phyloP scores from a whole-genome alignment of 1,284 basidiomycete species.

The Cerrena zonata region DNA sequence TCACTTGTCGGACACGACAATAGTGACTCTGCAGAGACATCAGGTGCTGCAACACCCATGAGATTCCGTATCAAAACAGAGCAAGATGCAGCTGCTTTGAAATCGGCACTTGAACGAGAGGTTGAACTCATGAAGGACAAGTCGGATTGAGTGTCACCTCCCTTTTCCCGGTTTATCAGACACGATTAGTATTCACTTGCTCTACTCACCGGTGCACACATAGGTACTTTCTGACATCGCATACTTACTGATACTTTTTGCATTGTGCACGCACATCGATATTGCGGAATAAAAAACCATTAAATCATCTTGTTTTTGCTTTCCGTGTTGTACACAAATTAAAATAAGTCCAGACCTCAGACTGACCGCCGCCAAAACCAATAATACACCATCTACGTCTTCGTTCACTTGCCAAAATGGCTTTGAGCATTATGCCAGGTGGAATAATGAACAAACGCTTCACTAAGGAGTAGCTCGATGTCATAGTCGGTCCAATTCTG shows the following conservation, averaged over 20 bases:
- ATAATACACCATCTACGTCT: background rate
- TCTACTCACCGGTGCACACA: too few species aligned
- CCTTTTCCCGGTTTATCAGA: too few species aligned
- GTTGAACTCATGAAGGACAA: slow-evolving; percentile 34
- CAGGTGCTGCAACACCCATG: slow-evolving; percentile 37
- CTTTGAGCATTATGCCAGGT: slow-evolving; percentile 94
- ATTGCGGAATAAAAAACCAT: background rate
- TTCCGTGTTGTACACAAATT: background rate
- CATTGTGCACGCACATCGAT: too few species aligned
- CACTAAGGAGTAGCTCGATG: slow-evolving; percentile 88
- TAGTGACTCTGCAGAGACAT: slow-evolving; percentile 36
- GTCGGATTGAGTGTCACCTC: too few species aligned
- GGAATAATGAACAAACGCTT: slow-evolving; percentile 91
- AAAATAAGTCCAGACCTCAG: too few species aligned
- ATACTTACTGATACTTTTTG: too few species aligned
- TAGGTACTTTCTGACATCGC: too few species aligned
- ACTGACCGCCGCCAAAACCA: too few species aligned
- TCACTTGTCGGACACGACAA: slow-evolving; percentile 68
- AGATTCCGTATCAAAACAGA: slow-evolving; percentile 60
- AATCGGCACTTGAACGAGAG: slow-evolving; percentile 60
- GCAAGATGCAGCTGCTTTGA: slow-evolving; percentile 53
- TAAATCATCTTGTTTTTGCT: background rate
- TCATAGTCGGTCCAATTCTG: slow-evolving; percentile 94
- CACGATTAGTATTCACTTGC: too few species aligned
- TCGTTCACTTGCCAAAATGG: slow-evolving; percentile 56